These are phyloP conservation scores for Aspergillus fijiensis DNA, from an alignment of 2,329 filamentous ascomycete genomes.

Conservation along the genomic window DNA sequence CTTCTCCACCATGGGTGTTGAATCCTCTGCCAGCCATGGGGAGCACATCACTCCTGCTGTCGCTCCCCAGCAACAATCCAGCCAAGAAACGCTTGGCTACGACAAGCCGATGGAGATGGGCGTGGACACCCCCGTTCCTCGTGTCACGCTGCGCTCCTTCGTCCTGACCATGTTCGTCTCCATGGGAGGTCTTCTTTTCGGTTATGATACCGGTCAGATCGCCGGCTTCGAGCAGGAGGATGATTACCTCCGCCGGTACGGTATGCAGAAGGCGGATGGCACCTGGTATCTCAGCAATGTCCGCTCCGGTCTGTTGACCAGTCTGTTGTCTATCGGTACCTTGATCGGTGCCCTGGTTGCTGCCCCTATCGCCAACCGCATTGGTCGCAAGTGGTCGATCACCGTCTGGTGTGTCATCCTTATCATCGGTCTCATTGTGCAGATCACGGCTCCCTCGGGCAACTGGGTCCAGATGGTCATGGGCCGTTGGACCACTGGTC, in stretches of 20 bases:
- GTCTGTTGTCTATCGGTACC: conserved; percentile 45
- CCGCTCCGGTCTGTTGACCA: conserved; percentile 45
- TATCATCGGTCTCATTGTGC: conserved; percentile 44
- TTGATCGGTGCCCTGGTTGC: conserved; percentile 42
- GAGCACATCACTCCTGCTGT: conserved; percentile 32
- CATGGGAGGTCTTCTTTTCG: conserved; percentile 49
- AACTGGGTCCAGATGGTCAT: conserved; percentile 46
- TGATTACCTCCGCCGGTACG: conserved; percentile 44
- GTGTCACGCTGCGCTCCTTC: conserved; percentile 39
- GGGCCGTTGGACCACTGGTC: conserved; percentile 46
- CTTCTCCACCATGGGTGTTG: conserved; percentile 29
- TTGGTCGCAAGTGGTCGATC: conserved; percentile 47
- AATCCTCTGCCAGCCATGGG: conserved; percentile 31
- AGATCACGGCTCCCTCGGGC: conserved; percentile 40
- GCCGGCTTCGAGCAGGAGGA: conserved; percentile 45
- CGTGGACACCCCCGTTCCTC: conserved; percentile 34
- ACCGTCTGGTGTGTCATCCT: conserved; percentile 43
- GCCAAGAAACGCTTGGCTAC: conserved; percentile 24
- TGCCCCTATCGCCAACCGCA: conserved; percentile 43
- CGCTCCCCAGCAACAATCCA: conserved; percentile 22
- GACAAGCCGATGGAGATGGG: conserved; percentile 26
- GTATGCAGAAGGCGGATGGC: conserved; percentile 31
- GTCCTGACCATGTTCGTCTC: conserved; percentile 48
- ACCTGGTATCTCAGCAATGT: conserved; percentile 40
- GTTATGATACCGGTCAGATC: conserved; percentile 49